Evolutionary conservation across 495 filamentous ascomycete species (phyloP).

Genomic region (Staphylotrichum longicolle): DNA sequence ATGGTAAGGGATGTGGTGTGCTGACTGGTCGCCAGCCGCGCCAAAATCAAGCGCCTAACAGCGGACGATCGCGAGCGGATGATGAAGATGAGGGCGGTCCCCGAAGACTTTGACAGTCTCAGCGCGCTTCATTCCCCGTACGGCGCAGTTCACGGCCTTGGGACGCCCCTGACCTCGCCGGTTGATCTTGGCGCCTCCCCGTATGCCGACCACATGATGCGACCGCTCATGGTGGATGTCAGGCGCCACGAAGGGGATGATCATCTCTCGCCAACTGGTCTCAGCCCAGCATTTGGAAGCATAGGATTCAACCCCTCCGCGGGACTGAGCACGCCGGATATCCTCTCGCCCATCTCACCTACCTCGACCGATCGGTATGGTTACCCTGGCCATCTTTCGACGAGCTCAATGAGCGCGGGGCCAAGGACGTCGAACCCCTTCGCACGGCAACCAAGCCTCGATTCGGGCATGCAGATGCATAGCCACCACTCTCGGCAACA

Average conservation of each 20-base stretch:
- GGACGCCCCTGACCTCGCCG: constrained; percentile 56
- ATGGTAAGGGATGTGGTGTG: constrained; percentile 16
- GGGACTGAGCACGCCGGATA: constrained; percentile 47
- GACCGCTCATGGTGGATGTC: constrained; percentile 62
- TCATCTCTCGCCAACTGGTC: constrained; percentile 59
- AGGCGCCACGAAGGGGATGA: constrained; percentile 54
- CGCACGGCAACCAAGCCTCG: constrained; percentile 49
- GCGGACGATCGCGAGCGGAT: constrained; percentile 91
- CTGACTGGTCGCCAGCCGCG: constrained; percentile 60
- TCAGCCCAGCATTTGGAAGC: constrained; percentile 60
- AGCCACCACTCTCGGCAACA: constrained; percentile 41
- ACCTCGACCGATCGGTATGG: constrained; percentile 52
- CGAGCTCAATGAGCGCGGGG: constrained; percentile 44
- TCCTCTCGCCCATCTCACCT: constrained; percentile 54
- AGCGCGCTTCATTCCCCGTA: constrained; percentile 84
- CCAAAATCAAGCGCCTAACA: constrained; percentile 92
- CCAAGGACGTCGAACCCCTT: constrained; percentile 57
- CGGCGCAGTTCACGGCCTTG: constrained; percentile 53
- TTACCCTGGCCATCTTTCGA: constrained; percentile 51
- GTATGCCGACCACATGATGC: constrained; percentile 55
- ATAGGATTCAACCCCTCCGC: constrained; percentile 57
- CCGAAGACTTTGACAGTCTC: constrained; percentile 88
- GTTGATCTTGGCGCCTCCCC: constrained; percentile 51
- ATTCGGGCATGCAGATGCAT: constrained; percentile 48
- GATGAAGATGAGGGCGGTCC: constrained; percentile 88